Evolutionary conservation across 148 eudicot genomes (phyloP).

Genomic region (Silene conica): DNA sequence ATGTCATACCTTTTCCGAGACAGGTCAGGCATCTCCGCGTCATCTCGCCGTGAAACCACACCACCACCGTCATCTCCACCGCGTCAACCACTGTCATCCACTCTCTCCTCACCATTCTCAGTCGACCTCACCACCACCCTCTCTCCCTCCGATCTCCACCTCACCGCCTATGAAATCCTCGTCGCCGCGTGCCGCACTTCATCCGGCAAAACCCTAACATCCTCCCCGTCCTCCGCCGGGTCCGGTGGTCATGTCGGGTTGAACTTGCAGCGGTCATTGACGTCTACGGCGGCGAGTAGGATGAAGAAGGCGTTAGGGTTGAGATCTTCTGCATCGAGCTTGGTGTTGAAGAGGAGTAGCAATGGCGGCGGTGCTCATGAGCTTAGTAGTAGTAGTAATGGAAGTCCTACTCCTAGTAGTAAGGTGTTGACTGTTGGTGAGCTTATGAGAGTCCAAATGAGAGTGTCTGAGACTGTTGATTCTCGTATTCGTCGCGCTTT

Average conservation of each 20-base stretch:
- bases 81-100: constrained; percentile 21
- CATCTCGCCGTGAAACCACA: constrained; percentile 50
- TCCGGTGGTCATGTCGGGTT: constrained; percentile 22
- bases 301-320: constrained; percentile 87
- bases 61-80: constrained; percentile 35
- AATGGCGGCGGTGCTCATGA: constrained; percentile 25
- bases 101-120: constrained; percentile 71
- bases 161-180: constrained; percentile 86
- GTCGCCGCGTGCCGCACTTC: constrained; percentile 81
- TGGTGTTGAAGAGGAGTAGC: constrained; percentile 34
- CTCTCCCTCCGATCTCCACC: constrained; percentile 69
- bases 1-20: constrained; percentile 86
- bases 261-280: constrained; percentile 51
- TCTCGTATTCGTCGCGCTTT: constrained; percentile 78
- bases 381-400: constrained; percentile 17
- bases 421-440: constrained; percentile 75
- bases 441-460: constrained; percentile 87
- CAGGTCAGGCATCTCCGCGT: constrained; percentile 46
- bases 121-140: constrained; percentile 57
- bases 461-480: constrained; percentile 65
- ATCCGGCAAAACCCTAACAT: constrained; percentile 60
- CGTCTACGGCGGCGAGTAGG: constrained; percentile 77
- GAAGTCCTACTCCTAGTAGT: constrained; percentile 30
- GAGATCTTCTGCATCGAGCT: constrained; percentile 51
- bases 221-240: constrained; percentile 22